Conservation (phyloP, 495 filamentous ascomycete species). For the Hyaloscypha finlandica region DNA sequence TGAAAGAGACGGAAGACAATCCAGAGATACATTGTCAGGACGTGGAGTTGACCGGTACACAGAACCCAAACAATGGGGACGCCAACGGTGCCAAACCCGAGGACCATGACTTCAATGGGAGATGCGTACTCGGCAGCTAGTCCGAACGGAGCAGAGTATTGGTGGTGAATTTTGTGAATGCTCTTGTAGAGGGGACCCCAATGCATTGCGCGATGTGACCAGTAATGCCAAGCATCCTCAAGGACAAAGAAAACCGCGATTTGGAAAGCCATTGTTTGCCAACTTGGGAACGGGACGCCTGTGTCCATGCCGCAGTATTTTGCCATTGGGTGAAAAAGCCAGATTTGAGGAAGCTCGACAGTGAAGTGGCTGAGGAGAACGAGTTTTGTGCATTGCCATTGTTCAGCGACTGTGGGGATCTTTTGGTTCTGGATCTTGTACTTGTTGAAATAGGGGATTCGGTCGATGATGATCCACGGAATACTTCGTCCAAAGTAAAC, state of each 20-base stretch:
- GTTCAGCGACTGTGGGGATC: conserved; percentile 84
- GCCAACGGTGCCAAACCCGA: conserved; percentile 89
- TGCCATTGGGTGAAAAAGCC: conserved; percentile 99
- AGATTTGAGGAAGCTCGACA: conserved; percentile 96
- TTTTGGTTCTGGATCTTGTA: conserved; percentile 97
- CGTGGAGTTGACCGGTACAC: conserved; percentile 82
- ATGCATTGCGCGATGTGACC: conserved; percentile 90
- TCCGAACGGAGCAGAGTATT: conserved; percentile 96
- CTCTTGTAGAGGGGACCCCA: conserved; percentile 92
- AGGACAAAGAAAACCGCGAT: conserved; percentile 93
- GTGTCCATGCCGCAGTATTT: conserved; percentile 88
- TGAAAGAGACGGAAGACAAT: conserved; percentile 92
- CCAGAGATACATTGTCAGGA: conserved; percentile 97
- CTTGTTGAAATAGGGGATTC: conserved; percentile 79
- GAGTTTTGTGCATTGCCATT: conserved; percentile 90
- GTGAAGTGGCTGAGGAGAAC: conserved; percentile 94
- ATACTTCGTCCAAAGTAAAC: conserved; percentile 93
- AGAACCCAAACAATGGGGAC: conserved; percentile 84
- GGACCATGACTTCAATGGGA: conserved; percentile 94
- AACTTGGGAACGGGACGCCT: conserved; percentile 82
- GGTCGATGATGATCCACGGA: conserved; percentile 93
- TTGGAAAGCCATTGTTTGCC: conserved; percentile 86
- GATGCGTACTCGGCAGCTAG: conserved; percentile 97
- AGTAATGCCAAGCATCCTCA: conserved; percentile 99
- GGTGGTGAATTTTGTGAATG: conserved; percentile 98